A percentile compares a stretch with the other conserved stretches of the same genome.
Evolutionary conservation across 176 grass and related monocot genomes (phyloP).

Genomic region (Areca catechu): DNA sequence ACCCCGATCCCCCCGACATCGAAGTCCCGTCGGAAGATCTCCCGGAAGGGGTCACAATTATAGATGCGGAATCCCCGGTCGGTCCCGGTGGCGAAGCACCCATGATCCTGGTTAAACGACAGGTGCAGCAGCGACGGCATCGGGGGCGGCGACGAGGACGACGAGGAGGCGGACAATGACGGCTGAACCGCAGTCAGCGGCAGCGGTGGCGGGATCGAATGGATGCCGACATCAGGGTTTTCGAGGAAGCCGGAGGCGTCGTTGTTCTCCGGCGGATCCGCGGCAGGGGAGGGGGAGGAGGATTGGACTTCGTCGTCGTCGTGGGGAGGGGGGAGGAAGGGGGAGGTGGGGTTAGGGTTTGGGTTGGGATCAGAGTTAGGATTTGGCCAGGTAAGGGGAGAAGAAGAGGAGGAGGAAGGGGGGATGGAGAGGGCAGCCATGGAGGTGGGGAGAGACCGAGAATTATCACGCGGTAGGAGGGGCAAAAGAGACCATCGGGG

Average conservation of each 20-base stretch:
- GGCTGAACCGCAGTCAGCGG: not conserved
- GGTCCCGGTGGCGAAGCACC: conserved; percentile 86
- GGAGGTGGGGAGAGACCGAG: not conserved
- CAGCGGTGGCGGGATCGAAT: conserved; percentile 5
- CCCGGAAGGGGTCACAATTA: conserved; percentile 96
- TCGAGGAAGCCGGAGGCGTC: not conserved
- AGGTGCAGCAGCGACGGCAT: conserved; percentile 46
- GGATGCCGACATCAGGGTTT: conserved; percentile 13
- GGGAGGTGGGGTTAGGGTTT: conserved; percentile 1
- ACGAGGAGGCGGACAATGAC: not conserved
- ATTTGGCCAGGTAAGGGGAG: conserved; percentile 11
- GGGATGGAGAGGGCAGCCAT: conserved; percentile 7
- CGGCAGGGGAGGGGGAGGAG: not conserved
- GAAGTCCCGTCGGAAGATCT: conserved; percentile 91
- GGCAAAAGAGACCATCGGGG: not conserved
- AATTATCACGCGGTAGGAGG: not conserved
- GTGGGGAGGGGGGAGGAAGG: not conserved
- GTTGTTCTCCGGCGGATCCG: not conserved
- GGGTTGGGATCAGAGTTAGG: conserved; percentile 15
- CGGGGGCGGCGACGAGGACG: not conserved
- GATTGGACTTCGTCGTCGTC: conserved; percentile 1
- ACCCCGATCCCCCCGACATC: conserved; percentile 29
- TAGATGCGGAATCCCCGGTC: conserved; percentile 95
- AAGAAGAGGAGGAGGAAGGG: not conserved
- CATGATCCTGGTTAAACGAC: conserved; percentile 97